Conservation (phyloP, 2,329 filamentous ascomycete genomes). For the Cladophialophora carrionii region DNA sequence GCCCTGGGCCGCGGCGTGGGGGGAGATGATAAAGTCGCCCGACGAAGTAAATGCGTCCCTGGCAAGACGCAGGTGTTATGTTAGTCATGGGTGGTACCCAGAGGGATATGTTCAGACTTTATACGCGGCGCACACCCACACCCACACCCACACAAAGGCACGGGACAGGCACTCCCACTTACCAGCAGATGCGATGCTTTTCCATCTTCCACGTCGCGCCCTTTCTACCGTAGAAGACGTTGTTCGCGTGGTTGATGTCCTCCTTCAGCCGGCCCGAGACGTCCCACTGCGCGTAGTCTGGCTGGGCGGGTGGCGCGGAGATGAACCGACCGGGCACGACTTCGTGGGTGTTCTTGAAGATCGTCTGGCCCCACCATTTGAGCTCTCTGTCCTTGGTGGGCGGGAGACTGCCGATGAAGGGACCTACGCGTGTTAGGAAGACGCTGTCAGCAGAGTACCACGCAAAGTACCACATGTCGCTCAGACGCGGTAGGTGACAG, state of each 20-base stretch:
- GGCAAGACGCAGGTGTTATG: background rate
- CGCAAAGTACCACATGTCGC: no score
- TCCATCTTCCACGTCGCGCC: conserved; percentile 61
- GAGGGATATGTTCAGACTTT: no score
- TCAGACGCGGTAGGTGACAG: no score
- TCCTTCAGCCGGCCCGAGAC: conserved; percentile 60
- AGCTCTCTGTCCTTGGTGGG: conserved; percentile 49
- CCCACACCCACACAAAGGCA: background rate
- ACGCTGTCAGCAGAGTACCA: conserved; percentile 32
- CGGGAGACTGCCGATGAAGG: conserved; percentile 62
- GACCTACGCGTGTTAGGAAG: conserved; percentile 50
- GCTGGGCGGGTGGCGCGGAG: conserved; percentile 60
- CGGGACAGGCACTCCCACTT: conserved; percentile 39
- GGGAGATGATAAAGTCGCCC: conserved; percentile 56
- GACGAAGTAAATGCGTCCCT: conserved; percentile 69
- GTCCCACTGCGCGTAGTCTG: conserved; percentile 67
- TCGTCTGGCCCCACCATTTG: conserved; percentile 66
- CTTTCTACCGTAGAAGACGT: conserved; percentile 63
- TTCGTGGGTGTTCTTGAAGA: conserved; percentile 61
- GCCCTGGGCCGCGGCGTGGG: conserved; percentile 48
- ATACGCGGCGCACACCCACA: no score
- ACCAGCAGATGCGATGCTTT: conserved; percentile 70
- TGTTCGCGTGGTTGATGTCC: conserved; percentile 61
- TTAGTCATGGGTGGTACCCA: background rate
- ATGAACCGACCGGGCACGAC: conserved; percentile 58